phyloP scores from a whole-genome alignment of 345 rosid genomes.

The Pugionium cornutum region DNA sequence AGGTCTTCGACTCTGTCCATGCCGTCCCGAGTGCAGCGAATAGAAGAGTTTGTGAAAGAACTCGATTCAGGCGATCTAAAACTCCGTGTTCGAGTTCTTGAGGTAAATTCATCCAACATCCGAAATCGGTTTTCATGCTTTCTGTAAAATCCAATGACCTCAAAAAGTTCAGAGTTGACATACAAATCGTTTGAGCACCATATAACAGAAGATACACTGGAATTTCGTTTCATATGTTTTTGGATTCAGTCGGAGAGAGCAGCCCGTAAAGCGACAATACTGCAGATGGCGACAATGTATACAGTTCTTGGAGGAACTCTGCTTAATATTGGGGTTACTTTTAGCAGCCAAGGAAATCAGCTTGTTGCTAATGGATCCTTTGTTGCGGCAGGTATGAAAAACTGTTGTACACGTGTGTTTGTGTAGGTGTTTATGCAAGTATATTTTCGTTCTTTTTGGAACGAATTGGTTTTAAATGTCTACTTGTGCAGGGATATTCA shows the following conservation, averaged over 20 bases:
- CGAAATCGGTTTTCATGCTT: neutral
- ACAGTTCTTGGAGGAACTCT: conserved; percentile 81
- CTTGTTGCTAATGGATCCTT: conserved; percentile 74
- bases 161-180: neutral
- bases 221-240: neutral
- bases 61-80: conserved; percentile 90
- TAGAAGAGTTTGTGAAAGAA: conserved; percentile 85
- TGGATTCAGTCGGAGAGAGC: conserved; percentile 81
- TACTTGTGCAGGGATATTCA: conserved; percentile 63
- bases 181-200: neutral
- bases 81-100: conserved; percentile 91
- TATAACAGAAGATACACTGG: neutral
- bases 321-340: conserved; percentile 79
- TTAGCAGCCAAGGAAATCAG: conserved; percentile 63
- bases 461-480: neutral
- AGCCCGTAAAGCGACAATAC: conserved; percentile 73
- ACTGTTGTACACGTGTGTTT: neutral
- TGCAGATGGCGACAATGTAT: conserved; percentile 94
- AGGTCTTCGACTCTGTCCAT: conserved; percentile 75
- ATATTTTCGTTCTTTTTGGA: neutral
- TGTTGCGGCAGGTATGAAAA: conserved; percentile 69
- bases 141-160: too few species aligned
- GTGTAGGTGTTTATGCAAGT: neutral
- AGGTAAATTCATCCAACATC: conserved; percentile 49
- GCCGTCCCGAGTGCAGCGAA: conserved; percentile 80